Percentiles rank a stretch among this genome's conserved stretches.
These are phyloP conservation scores for Pouteria glomerata DNA, from an alignment of 148 eudicot species.

Conservation along the genomic window DNA sequence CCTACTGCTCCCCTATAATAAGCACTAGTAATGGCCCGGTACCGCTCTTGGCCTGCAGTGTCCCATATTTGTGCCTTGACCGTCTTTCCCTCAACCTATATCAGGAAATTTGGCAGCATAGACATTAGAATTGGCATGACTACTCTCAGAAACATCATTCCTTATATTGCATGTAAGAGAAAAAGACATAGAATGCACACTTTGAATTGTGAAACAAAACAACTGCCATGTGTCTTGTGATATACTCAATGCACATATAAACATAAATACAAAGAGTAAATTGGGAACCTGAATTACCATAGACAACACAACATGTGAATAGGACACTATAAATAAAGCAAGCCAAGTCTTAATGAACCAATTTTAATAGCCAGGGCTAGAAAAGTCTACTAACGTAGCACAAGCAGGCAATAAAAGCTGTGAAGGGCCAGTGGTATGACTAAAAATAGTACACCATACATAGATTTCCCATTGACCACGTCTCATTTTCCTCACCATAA, in stretches of 20 bases:
- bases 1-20: slow-evolving; percentile 46
- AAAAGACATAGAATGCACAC: too few relatives aligned
- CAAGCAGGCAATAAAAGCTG: not conserved
- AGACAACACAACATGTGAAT: not conserved
- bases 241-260: not conserved
- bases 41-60: slow-evolving; percentile 44
- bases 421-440: too few relatives aligned
- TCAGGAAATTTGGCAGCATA: not conserved
- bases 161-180: not conserved
- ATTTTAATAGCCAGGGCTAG: not conserved
- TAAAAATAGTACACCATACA: too few relatives aligned
- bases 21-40: slow-evolving; percentile 43
- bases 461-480: too few relatives aligned
- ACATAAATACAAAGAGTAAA: not conserved
- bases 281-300: not conserved
- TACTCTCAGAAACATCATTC: not conserved
- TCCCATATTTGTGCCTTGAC: slow-evolving; percentile 48
- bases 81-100: slow-evolving; percentile 37
- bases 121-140: not conserved
- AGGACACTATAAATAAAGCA: not conserved
- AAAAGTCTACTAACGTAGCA: not conserved
- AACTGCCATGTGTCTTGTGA: not conserved
- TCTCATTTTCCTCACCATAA: not conserved
- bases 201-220: not conserved
- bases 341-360: not conserved